A percentile compares a stretch with the other conserved stretches of the same genome.
Conservation (phyloP, 257 asterid species). For the Solanum megistacrolobum region DNA sequence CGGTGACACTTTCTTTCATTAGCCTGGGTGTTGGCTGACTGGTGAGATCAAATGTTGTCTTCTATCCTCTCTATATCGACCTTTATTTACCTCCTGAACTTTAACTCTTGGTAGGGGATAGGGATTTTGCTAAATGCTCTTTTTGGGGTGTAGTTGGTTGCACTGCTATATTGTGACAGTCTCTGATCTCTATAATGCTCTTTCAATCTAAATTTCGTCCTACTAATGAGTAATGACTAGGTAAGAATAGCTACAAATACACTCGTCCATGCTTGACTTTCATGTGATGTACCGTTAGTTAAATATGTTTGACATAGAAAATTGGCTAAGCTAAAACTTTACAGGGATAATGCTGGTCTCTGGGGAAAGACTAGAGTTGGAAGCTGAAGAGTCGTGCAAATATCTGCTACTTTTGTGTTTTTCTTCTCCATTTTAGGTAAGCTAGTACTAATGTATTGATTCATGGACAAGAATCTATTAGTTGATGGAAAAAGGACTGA, state of each 20-base stretch:
- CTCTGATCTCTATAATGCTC: neutral
- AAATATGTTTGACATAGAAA: neutral
- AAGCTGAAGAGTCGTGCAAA: slow-evolving; percentile 64
- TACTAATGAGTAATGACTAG: neutral
- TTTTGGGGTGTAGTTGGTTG: slow-evolving; percentile 56
- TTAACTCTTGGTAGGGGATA: slow-evolving; percentile 32
- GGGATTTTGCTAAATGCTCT: slow-evolving; percentile 49
- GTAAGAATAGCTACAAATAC: neutral
- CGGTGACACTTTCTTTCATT: slow-evolving; percentile 68
- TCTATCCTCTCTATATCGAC: neutral
- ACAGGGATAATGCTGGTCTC: slow-evolving; percentile 67
- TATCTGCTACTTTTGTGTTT: slow-evolving; percentile 59
- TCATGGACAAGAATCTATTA: slow-evolving; percentile 26
- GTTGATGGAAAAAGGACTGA: neutral
- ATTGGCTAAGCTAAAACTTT: slow-evolving; percentile 9
- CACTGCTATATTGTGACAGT: slow-evolving; percentile 43
- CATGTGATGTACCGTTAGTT: neutral
- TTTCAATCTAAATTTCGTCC: neutral
- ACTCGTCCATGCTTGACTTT: neutral
- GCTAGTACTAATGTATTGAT: neutral
- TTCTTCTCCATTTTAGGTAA: slow-evolving; percentile 55
- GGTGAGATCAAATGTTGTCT: slow-evolving; percentile 18
- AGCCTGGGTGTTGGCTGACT: slow-evolving; percentile 77
- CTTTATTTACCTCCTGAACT: neutral
- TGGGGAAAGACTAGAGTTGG: slow-evolving; percentile 59